Conservation (phyloP, 2,329 filamentous ascomycete species). For the Pseudopyricularia cyperi region DNA sequence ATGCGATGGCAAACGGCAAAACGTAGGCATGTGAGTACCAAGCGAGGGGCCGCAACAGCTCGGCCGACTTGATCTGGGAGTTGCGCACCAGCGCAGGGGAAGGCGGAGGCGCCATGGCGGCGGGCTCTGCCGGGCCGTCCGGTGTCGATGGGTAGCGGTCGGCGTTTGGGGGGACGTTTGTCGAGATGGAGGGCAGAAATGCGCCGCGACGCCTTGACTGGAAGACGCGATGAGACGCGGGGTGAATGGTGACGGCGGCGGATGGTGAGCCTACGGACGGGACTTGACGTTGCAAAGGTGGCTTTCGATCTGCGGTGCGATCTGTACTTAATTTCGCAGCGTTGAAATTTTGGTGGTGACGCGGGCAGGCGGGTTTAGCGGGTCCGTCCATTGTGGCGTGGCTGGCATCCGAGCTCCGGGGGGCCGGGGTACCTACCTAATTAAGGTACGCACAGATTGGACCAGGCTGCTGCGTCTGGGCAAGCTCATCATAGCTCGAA, state of each 20-base stretch:
- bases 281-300: not conserved
- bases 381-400: not conserved
- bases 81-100: slow-evolving; percentile 77
- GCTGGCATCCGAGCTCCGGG: not conserved
- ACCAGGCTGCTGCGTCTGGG: too few species aligned
- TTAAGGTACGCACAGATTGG: too few species aligned
- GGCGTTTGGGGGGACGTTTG: not conserved
- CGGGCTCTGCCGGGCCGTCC: not conserved
- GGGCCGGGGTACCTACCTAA: not conserved
- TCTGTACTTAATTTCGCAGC: not conserved
- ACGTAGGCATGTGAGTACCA: slow-evolving; percentile 74
- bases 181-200: not conserved
- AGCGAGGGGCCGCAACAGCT: slow-evolving; percentile 77
- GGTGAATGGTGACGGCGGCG: not conserved
- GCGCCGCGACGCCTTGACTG: not conserved
- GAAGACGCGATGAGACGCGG: not conserved
- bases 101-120: slow-evolving; percentile 17
- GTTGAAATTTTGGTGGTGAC: not conserved
- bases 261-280: not conserved
- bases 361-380: not conserved
- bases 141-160: not conserved
- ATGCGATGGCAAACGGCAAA: slow-evolving; percentile 84
- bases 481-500: too few species aligned
- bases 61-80: slow-evolving; percentile 74
- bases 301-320: not conserved